Base-by-base conservation (phyloP, 345 rosid genomes). In the Eucalyptus albens region DNA sequence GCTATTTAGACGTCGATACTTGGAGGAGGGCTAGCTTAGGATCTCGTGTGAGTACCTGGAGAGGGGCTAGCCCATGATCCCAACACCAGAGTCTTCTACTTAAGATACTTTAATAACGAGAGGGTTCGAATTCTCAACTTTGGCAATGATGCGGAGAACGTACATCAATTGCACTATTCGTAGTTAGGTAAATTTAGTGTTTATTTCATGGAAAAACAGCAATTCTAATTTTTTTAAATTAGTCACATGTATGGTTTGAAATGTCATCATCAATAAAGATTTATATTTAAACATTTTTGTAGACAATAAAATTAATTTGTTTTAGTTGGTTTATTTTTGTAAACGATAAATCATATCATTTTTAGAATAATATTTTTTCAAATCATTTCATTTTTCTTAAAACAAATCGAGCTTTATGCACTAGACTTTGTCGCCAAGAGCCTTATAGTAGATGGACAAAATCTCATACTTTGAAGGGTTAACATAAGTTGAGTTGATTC, bases 301-400 rank as follows among this genome's bases (percentile, higher is more conserved):
- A 1, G 8, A 29, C 1, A 0, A 9, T 62, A 4, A 62, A 62
- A 56, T 24, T 22, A 62, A 12, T 27, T 62, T 62, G 15, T 3
- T 60, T 60, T 29, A 29, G 15, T 60, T 13, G 4, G 13, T 60
- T 59, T 59, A 59, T 7, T 59, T 59, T 59, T 59, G 11, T 11
- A 26, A 24, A 3, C 0, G 0, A 59, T 6, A 60, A 3, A 27
- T 1, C 2, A 0, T 0, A 27, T 60, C 15, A 27, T 6, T 9
- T 26, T 62, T 62, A 62, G n/a, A 29, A 62, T 27, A 6, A 29
- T 13, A 0, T 29, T 11, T 62, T 60, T 62, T 3, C 4, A 62
- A 62, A 27, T 62, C 5, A 62, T 62, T 62, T 27, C 16, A 62
- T 27, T 22, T 56, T 56, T 22, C 6, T 56, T 1, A 6, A 56